Conservation (phyloP, 2,329 filamentous ascomycete species). For the Fusarium sp. region DNA sequence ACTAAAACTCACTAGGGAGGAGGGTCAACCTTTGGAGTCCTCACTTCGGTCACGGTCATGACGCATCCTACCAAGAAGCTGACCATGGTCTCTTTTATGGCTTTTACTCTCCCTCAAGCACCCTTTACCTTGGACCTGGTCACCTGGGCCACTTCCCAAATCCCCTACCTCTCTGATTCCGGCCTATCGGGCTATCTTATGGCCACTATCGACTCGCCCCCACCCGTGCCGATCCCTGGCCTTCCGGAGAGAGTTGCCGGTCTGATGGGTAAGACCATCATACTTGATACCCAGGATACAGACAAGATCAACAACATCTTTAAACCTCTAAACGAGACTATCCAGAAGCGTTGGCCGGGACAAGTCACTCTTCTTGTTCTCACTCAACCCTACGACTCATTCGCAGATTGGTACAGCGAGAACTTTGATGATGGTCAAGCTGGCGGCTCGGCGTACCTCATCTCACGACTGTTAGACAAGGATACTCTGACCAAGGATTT, state of each 20-base stretch:
- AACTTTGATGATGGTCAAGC: conserved; percentile 48
- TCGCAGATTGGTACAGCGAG: conserved; percentile 48
- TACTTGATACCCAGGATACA: conserved; percentile 48
- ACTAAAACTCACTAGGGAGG: conserved; percentile 53
- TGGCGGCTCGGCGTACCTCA: conserved; percentile 48
- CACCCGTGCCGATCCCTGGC: conserved; percentile 48
- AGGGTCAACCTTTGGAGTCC: conserved; percentile 66
- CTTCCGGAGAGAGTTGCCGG: conserved; percentile 47
- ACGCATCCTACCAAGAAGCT: conserved; percentile 54
- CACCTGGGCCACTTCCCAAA: conserved; percentile 54
- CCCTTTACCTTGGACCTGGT: conserved; percentile 56
- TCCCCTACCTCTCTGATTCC: conserved; percentile 56
- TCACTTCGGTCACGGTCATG: conserved; percentile 63
- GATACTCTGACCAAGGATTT: conserved; percentile 46
- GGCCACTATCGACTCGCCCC: conserved; percentile 48
- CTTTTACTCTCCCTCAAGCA: conserved; percentile 38
- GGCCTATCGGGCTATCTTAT: conserved; percentile 60
- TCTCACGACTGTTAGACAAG: conserved; percentile 55
- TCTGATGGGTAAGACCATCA: conserved; percentile 45
- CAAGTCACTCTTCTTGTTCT: conserved; percentile 28
- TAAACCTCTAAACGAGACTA: conserved; percentile 48
- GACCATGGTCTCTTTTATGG: conserved; percentile 33
- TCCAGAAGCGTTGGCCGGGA: conserved; percentile 49
- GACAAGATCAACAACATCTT: conserved; percentile 44
- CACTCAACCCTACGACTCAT: conserved; percentile 44